Evolutionary conservation across 2,329 filamentous ascomycete species (phyloP).

Genomic region (Geosmithia putterillii): DNA sequence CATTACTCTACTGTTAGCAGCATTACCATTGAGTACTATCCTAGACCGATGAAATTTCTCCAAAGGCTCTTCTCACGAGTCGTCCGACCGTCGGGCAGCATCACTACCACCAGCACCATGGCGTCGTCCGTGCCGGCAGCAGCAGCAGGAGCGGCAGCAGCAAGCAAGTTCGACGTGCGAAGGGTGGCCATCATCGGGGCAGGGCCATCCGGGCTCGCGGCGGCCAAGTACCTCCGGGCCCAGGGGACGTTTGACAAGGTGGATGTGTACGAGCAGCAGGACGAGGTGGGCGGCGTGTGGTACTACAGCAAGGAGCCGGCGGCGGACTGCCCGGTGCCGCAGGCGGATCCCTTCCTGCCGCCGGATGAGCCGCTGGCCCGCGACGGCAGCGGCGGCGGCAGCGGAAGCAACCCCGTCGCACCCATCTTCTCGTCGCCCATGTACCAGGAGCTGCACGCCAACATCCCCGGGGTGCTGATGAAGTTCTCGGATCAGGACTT

Average conservation of each 20-base stretch:
- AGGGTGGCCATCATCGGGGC: conserved; percentile 71
- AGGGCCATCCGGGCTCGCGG: conserved; percentile 65
- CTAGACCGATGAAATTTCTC: not conserved
- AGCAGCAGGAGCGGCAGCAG: too few relatives aligned
- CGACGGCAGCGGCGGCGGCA: conserved; percentile 6
- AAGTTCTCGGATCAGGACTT: conserved; percentile 61
- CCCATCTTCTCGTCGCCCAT: conserved; percentile 70
- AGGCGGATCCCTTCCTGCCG: conserved; percentile 50
- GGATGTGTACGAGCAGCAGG: conserved; percentile 71
- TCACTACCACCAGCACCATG: too few relatives aligned
- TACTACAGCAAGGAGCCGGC: conserved; percentile 51
- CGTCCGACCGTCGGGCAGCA: not conserved
- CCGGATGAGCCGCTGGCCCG: conserved; percentile 50
- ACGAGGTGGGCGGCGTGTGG: conserved; percentile 73
- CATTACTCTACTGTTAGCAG: too few relatives aligned
- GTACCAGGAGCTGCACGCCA: conserved; percentile 74
- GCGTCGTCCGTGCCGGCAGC: too few relatives aligned
- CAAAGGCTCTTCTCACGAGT: not conserved
- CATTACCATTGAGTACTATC: too few relatives aligned
- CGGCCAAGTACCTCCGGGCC: conserved; percentile 68
- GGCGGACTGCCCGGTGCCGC: conserved; percentile 46
- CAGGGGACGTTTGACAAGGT: conserved; percentile 57
- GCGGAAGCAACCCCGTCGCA: conserved; percentile 11
- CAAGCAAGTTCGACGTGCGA: conserved; percentile 33
- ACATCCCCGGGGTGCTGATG: conserved; percentile 78